Evolutionary conservation across 2,329 filamentous ascomycete species (phyloP), one percentile per base, ranked within the genome.

Genomic region (Alternaria consortialis): DNA sequence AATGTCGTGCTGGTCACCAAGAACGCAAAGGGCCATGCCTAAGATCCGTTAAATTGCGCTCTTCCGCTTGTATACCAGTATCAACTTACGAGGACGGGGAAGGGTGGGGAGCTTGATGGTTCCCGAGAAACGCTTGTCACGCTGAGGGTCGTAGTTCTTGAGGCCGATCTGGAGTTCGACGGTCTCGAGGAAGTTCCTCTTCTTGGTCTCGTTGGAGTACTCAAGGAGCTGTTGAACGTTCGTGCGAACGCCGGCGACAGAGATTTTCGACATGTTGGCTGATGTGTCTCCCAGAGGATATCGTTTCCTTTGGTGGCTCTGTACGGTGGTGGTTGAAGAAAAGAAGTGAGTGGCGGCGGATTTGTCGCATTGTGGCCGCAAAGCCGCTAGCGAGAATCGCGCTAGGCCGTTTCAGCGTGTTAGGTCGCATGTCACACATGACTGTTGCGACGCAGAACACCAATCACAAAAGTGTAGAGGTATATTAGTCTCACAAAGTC

Each of bases 71-170:
- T 39, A 20, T 17, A 12, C 37, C 40, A 31, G 31, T 31, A 27
- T 57, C 17, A 15, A 68, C 69, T 63, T 66, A 71, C 74, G 74
- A 59, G 76, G 81, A 93, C 95, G 81, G 93, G 93, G 95, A 76
- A 98, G 87, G 79, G 89, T 87, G 74, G 94, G 94, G 79, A 98
- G 91, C 86, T 91, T 93, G 88, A 99, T 92, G 84, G 95, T 98
- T 84, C 95, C 95, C 61, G 92, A 97, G 94, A 99, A 99, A 97
- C 94, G 94, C 94, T 99, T 99, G 88, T 99, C 95, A 93, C 95
- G 94, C 91, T 98, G 88, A 81, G 95, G 94, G 83, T 99, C 79
- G 74, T 81, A 81, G 79, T 81, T 81, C 78, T 81, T 81, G 68
- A 81, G 72, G 68, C 79, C 79, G 72, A 81, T 80, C 75, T 84